phyloP scores from a whole-genome alignment of 352 stramenopile genomes.

The Aphanomyces astaci region DNA sequence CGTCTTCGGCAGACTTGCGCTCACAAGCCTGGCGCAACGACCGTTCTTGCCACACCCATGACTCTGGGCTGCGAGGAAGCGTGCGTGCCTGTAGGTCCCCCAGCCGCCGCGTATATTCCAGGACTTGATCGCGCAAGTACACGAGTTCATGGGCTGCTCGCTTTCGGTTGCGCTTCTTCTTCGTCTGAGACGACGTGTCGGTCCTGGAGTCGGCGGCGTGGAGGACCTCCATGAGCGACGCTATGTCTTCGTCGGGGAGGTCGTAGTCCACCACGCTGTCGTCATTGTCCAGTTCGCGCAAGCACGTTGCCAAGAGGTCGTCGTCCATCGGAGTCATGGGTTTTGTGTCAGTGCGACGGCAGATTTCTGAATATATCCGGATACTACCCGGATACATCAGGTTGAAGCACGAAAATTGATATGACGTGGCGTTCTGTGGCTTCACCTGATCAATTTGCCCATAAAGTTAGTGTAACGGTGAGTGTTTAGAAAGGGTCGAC shows the following conservation, averaged over 20 bases:
- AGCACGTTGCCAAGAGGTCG: not conserved
- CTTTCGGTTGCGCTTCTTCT: not conserved
- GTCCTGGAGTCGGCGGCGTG: not conserved
- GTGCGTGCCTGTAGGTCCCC: not conserved
- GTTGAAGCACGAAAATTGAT: too few species aligned
- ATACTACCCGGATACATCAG: too few species aligned
- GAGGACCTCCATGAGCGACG: not conserved
- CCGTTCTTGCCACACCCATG: not conserved
- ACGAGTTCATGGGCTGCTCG: not conserved
- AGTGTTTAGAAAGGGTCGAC: too few species aligned
- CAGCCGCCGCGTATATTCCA: not conserved
- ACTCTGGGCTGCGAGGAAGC: not conserved
- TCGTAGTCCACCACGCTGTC: not conserved
- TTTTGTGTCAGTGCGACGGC: too few species aligned
- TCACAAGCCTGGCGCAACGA: slow-evolving; percentile 4
- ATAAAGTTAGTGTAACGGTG: too few species aligned
- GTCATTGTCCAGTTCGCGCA: not conserved
- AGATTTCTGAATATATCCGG: not conserved
- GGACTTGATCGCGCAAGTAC: not conserved
- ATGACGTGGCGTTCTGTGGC: too few species aligned
- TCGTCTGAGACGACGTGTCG: not conserved
- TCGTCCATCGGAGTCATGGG: not conserved
- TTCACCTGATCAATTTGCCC: too few species aligned
- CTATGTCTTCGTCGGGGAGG: not conserved
- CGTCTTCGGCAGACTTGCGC: not conserved